Evolutionary conservation across 345 rosid genomes (phyloP).

Genomic region (Jatropha curcas): DNA sequence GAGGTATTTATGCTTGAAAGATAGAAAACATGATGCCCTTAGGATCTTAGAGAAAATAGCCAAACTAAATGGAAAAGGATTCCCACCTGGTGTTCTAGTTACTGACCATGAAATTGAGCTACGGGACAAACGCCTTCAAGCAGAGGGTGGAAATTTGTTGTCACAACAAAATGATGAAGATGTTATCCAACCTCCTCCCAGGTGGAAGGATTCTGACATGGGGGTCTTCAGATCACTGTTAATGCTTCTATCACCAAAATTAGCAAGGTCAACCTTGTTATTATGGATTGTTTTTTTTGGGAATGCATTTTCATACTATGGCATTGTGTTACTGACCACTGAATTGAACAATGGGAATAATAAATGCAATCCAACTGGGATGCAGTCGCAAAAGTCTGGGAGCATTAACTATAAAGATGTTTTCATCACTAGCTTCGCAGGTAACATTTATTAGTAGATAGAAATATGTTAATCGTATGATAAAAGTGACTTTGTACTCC

Average conservation of each 20-base stretch:
- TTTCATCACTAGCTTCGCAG: conserved; percentile 85
- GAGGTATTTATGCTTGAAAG: conserved; percentile 73
- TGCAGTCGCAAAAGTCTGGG: conserved; percentile 30
- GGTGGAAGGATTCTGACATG: conserved; percentile 39
- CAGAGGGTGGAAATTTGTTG: conserved; percentile 47
- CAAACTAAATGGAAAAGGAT: conserved; percentile 44
- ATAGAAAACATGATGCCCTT: conserved; percentile 62
- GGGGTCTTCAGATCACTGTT: conserved; percentile 43
- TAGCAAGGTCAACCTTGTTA: conserved; percentile 68
- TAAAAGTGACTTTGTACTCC: background rate
- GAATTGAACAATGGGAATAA: conserved; percentile 62
- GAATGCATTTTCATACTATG: conserved; percentile 87
- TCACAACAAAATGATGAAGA: conserved; percentile 21
- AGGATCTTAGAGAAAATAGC: conserved; percentile 65
- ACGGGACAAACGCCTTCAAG: conserved; percentile 26
- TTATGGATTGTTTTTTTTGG: conserved; percentile 87
- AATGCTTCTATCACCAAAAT: conserved; percentile 66
- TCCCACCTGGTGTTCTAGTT: conserved; percentile 72
- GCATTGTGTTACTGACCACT: conserved; percentile 85
- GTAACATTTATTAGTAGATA: conserved; percentile 27
- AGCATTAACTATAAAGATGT: conserved; percentile 66
- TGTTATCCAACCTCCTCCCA: conserved; percentile 19
- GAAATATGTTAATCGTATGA: background rate
- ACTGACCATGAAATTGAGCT: conserved; percentile 56
- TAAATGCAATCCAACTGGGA: conserved; percentile 36